These are phyloP conservation scores for Thymus mandschuricus DNA, from an alignment of 257 asterid genomes.

Conservation along the genomic window DNA sequence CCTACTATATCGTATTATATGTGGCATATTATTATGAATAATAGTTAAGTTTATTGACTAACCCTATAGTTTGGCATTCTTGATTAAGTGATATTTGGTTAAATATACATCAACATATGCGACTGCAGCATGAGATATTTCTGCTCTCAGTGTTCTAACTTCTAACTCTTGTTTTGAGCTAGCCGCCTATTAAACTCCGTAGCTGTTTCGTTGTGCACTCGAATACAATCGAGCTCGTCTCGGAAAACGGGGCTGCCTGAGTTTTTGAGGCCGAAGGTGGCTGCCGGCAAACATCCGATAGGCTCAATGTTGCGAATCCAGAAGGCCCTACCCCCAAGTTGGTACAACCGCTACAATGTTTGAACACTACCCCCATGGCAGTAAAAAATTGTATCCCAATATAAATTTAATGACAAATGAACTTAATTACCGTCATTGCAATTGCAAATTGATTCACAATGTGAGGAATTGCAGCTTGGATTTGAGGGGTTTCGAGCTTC, in stretches of 20 bases:
- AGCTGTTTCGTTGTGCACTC: constrained; percentile 40
- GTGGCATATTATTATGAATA: too few species aligned
- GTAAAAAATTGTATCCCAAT: neutral
- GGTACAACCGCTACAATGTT: constrained; percentile 42
- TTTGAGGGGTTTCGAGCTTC: constrained; percentile 36
- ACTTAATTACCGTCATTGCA: constrained; percentile 41
- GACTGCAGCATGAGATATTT: constrained; percentile 45
- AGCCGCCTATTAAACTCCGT: constrained; percentile 46
- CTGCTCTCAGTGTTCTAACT: constrained; percentile 37
- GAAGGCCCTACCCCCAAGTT: constrained; percentile 50
- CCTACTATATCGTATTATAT: too few species aligned
- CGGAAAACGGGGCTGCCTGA: constrained; percentile 28
- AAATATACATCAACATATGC: constrained; percentile 50
- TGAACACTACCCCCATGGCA: neutral
- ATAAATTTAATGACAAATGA: neutral
- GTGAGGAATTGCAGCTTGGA: constrained; percentile 37
- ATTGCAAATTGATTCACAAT: constrained; percentile 43
- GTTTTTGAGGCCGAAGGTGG: constrained; percentile 18
- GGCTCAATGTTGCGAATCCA: constrained; percentile 66
- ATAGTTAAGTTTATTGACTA: too few species aligned
- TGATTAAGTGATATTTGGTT: constrained; percentile 47
- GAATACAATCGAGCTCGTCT: constrained; percentile 48
- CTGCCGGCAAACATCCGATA: constrained; percentile 51
- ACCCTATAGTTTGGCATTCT: constrained; percentile 44
- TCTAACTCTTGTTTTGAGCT: constrained; percentile 44